Evolutionary conservation across 139 green algal species (phyloP).

Genomic region (Chlorella sp.): DNA sequence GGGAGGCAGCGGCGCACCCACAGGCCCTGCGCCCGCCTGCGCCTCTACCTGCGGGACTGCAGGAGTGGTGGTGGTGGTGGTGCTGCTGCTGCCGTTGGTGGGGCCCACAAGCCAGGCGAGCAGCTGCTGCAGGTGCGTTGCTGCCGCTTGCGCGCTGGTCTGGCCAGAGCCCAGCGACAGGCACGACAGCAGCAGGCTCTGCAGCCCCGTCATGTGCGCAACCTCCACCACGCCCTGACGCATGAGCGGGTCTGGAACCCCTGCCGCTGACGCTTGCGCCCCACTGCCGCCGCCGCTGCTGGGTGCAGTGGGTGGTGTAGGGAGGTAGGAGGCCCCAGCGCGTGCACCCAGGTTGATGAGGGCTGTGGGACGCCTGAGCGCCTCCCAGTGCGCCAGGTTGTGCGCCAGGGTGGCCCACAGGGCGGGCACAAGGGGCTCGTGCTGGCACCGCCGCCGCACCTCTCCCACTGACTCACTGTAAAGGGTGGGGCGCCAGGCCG

Average conservation of each 20-base stretch:
- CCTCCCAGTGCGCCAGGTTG: constrained; percentile 18
- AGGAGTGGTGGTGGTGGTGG: background rate
- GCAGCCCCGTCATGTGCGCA: background rate
- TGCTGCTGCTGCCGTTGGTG: background rate
- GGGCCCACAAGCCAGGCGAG: background rate
- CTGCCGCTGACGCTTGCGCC: background rate
- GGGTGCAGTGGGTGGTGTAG: background rate
- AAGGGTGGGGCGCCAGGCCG: background rate
- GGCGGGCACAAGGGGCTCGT: background rate
- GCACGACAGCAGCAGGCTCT: background rate
- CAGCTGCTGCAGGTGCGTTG: background rate
- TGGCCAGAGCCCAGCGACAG: background rate
- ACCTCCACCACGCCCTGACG: background rate
- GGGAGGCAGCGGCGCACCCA: background rate
- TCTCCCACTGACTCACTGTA: background rate
- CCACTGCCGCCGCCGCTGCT: background rate
- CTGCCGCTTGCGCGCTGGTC: background rate
- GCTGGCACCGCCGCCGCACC: background rate
- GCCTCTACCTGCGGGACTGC: background rate
- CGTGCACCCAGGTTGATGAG: background rate
- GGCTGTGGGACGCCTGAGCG: background rate
- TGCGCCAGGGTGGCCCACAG: constrained; percentile 26
- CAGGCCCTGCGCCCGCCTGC: too few relatives aligned
- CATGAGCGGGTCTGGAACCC: background rate
- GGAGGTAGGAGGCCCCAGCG: background rate